These are phyloP conservation scores for Dendrobium catenatum DNA, from an alignment of 106 monocot species.

Conservation along the genomic window DNA sequence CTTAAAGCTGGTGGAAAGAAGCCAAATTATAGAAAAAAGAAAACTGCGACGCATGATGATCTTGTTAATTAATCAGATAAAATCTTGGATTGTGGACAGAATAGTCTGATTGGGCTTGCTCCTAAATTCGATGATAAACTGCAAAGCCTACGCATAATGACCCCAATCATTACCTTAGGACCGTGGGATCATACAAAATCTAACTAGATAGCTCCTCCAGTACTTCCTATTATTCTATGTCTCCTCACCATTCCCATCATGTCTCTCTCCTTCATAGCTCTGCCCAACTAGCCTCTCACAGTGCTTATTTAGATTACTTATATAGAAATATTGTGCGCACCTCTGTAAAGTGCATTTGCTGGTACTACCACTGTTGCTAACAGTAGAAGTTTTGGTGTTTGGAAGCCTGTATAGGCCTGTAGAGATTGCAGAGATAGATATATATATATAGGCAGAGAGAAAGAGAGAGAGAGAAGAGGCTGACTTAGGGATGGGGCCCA, in stretches of 20 bases:
- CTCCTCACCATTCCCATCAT: constrained; percentile 9
- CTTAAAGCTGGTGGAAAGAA: no score
- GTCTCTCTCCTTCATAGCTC: constrained; percentile 1
- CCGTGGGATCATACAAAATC: constrained; percentile 13
- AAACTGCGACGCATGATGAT: no score
- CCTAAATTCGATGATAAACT: background rate
- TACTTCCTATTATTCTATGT: constrained; percentile 4
- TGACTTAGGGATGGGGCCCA: background rate
- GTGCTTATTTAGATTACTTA: background rate
- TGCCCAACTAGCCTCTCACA: background rate
- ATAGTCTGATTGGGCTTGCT: no score
- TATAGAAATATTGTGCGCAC: constrained; percentile 1
- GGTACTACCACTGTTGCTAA: constrained; percentile 1
- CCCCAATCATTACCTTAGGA: constrained; percentile 11
- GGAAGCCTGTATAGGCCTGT: constrained; percentile 3
- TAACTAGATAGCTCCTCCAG: background rate
- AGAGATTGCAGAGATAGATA: background rate
- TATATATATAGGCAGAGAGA: background rate
- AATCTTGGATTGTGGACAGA: no score
- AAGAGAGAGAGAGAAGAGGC: background rate
- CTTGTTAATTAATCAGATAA: no score
- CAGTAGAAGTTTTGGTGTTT: constrained; percentile 8
- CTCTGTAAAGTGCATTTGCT: constrained; percentile 10
- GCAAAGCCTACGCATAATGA: constrained; percentile 3
- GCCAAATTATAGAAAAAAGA: no score